phyloP scores from a whole-genome alignment of 2,329 filamentous ascomycete species.

The Colletotrichum gigasporum region DNA sequence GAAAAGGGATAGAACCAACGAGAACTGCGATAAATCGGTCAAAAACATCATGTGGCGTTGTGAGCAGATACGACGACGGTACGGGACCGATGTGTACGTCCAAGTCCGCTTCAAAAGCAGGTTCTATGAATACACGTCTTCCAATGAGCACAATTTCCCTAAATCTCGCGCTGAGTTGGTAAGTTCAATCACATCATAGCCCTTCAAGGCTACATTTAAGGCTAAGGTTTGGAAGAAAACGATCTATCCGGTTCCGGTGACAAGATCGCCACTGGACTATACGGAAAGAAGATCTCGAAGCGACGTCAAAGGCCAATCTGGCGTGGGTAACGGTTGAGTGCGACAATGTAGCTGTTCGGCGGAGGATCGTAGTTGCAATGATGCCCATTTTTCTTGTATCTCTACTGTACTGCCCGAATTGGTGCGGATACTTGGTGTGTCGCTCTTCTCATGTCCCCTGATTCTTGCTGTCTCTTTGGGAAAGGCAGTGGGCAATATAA shows the following conservation, averaged over 20 bases:
- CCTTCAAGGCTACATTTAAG: not conserved
- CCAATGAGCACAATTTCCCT: not conserved
- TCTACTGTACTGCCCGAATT: too few species aligned
- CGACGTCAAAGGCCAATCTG: not conserved
- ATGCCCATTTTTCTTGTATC: too few species aligned
- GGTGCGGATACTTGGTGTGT: too few species aligned
- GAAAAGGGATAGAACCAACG: conserved; percentile 2
- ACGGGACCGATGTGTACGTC: not conserved
- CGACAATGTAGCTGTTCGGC: not conserved
- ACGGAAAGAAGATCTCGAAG: not conserved
- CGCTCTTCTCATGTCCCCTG: too few species aligned
- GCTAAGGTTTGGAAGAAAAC: not conserved
- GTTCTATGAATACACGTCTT: not conserved
- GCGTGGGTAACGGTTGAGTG: not conserved
- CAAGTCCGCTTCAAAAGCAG: not conserved
- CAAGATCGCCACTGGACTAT: not conserved
- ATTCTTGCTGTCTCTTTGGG: too few species aligned
- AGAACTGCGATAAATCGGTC: not conserved
- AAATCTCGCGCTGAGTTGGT: not conserved
- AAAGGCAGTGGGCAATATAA: too few species aligned
- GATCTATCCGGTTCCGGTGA: not conserved
- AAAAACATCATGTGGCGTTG: not conserved
- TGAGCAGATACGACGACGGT: not conserved
- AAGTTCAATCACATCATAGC: not conserved
- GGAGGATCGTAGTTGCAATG: not conserved